A percentile compares a stretch with the other conserved stretches of the same genome.
phyloP scores from a whole-genome alignment of 768 basidiomycete genomes.

The Lanmaoa pseudosensibilis region DNA sequence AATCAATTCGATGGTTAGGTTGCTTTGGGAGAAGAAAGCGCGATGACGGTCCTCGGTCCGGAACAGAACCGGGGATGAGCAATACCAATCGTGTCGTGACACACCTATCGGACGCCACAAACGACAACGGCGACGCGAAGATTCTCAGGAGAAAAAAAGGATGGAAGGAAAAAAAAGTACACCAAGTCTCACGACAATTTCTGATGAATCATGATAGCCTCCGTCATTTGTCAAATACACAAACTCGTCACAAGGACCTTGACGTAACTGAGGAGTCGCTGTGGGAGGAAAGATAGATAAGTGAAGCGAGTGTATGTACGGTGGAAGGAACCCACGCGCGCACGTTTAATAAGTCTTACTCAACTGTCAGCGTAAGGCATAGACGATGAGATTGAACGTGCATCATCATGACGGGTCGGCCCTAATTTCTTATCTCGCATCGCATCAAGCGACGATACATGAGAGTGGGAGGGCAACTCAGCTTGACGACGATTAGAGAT shows the following conservation, averaged over 20 bases:
- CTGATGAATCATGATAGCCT: background rate
- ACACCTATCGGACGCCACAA: background rate
- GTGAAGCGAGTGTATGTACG: background rate
- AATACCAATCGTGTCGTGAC: too few species aligned
- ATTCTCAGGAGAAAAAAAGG: background rate
- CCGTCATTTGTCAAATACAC: background rate
- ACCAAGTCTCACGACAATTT: background rate
- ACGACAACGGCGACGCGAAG: background rate
- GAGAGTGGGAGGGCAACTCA: background rate
- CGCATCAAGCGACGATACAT: conserved; percentile 1
- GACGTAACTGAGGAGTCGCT: background rate
- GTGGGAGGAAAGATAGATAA: background rate
- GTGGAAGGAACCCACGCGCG: background rate
- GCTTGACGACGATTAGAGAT: conserved; percentile 1
- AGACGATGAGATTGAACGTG: conserved; percentile 3
- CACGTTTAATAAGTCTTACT: background rate
- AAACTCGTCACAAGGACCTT: background rate
- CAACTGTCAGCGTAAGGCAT: background rate
- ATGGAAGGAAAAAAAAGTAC: background rate
- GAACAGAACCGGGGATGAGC: background rate
- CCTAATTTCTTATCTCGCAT: conserved; percentile 3
- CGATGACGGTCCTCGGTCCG: background rate
- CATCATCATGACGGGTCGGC: background rate
- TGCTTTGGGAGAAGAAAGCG: background rate
- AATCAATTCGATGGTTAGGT: background rate